A percentile compares a stretch with the other conserved stretches of the same genome.
These are phyloP conservation scores for Thermothelomyces thermophilus DNA, from an alignment of 2,329 filamentous ascomycete species.

Conservation along the genomic window DNA sequence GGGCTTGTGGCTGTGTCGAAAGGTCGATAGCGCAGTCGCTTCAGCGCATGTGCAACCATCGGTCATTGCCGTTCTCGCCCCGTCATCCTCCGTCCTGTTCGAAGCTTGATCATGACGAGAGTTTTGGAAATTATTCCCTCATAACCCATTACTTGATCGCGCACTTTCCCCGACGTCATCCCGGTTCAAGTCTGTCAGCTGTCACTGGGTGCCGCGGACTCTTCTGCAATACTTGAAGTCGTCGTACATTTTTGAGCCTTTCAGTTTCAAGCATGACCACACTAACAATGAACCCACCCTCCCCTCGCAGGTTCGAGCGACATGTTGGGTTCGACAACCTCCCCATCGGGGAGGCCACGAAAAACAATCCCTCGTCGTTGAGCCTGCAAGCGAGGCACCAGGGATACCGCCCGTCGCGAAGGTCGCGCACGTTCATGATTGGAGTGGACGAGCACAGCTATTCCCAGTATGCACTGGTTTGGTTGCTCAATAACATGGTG, in stretches of 20 bases:
- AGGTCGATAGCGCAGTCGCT: slow-evolving; percentile 8
- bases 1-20: slow-evolving; percentile 10
- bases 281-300: slow-evolving; percentile 36
- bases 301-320: slow-evolving; percentile 46
- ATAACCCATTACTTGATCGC: no score
- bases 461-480: slow-evolving; percentile 86
- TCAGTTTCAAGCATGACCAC: slow-evolving; percentile 32
- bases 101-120: not conserved
- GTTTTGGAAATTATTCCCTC: no score
- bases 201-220: no score
- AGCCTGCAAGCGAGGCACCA: slow-evolving; percentile 81
- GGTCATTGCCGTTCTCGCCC: slow-evolving; percentile 13
- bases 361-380: slow-evolving; percentile 59
- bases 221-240: no score
- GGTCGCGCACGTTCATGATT: slow-evolving; percentile 83
- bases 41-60: slow-evolving; percentile 11
- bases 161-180: no score
- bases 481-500: slow-evolving; percentile 85
- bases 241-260: not conserved
- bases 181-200: no score
- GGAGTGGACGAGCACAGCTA: slow-evolving; percentile 88
- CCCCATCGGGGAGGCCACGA: slow-evolving; percentile 50
- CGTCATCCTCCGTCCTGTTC: slow-evolving; percentile 10
- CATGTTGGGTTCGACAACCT: slow-evolving; percentile 58
- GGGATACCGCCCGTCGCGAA: slow-evolving; percentile 72